These are phyloP conservation scores for Meira nashicola DNA, from an alignment of 1,284 basidiomycete genomes.

Conservation along the genomic window DNA sequence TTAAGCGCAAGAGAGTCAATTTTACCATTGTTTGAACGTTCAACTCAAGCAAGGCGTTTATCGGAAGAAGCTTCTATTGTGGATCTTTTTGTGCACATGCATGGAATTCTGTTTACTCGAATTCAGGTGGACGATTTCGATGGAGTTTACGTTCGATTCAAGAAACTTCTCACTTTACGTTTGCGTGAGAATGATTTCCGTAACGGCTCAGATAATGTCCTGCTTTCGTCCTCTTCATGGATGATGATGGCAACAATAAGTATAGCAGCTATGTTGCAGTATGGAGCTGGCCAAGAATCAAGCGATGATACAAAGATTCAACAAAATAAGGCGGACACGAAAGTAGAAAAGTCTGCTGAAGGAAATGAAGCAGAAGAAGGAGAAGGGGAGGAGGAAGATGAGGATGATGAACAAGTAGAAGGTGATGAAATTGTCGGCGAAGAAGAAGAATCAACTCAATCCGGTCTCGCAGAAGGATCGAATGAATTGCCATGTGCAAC, in stretches of 20 bases:
- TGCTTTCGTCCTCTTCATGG: slow-evolving; percentile 75
- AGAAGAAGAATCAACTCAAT: slow-evolving; percentile 3
- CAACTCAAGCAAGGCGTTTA: slow-evolving; percentile 59
- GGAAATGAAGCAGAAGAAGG: slow-evolving; percentile 58
- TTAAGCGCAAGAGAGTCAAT: slow-evolving; percentile 78
- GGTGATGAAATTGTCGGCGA: slow-evolving; percentile 12
- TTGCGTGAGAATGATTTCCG: slow-evolving; percentile 20
- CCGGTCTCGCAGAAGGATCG: background rate
- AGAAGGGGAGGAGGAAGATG: slow-evolving; percentile 28
- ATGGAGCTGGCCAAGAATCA: slow-evolving; percentile 47
- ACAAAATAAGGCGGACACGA: background rate
- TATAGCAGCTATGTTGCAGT: slow-evolving; percentile 76
- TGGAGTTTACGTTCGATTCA: slow-evolving; percentile 72
- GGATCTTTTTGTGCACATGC: slow-evolving; percentile 83
- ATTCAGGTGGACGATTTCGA: slow-evolving; percentile 87
- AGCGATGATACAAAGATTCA: background rate
- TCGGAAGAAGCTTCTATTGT: slow-evolving; percentile 68
- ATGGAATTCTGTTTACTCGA: slow-evolving; percentile 92
- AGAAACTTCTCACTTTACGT: slow-evolving; percentile 57
- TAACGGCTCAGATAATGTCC: background rate
- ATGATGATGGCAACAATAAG: slow-evolving; percentile 89
- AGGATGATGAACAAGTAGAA: slow-evolving; percentile 9
- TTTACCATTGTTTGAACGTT: slow-evolving; percentile 73
- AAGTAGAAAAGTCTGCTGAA: slow-evolving; percentile 25
- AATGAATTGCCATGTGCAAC: background rate